Conservation (phyloP, 345 rosid genomes). For the Hibiscus trionum region DNA sequence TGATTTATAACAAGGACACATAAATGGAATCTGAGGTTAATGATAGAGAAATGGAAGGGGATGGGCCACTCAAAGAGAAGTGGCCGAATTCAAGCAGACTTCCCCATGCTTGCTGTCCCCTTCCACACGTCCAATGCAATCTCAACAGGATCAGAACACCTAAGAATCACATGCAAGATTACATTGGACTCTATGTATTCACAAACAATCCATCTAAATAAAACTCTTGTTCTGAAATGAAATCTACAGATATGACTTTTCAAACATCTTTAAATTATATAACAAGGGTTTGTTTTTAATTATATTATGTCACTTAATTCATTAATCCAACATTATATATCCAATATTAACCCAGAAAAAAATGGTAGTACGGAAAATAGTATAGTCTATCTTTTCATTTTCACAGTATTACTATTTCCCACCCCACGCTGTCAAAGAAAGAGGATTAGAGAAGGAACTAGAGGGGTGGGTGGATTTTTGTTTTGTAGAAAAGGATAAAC, state of each 20-base stretch:
- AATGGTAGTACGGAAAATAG: too few relatives aligned
- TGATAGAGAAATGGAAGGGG: neutral
- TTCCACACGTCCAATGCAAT: too few relatives aligned
- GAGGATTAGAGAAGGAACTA: slow-evolving; percentile 29
- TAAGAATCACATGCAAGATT: too few relatives aligned
- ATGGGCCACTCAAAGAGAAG: slow-evolving; percentile 17
- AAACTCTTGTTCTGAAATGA: too few relatives aligned
- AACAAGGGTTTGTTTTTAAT: neutral
- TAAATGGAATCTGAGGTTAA: slow-evolving; percentile 33
- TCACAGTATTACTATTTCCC: slow-evolving; percentile 8
- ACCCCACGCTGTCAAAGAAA: slow-evolving; percentile 29
- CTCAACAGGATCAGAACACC: too few relatives aligned
- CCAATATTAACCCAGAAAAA: too few relatives aligned
- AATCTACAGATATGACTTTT: neutral
- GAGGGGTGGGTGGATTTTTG: slow-evolving; percentile 30
- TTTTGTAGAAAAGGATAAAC: slow-evolving; percentile 18
- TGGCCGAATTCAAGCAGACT: slow-evolving; percentile 21
- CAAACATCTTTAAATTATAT: neutral
- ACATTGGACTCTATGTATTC: too few relatives aligned
- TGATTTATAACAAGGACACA: slow-evolving; percentile 13
- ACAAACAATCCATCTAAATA: too few relatives aligned
- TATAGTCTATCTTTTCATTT: neutral
- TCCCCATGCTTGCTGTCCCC: too few relatives aligned
- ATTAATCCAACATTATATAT: too few relatives aligned
- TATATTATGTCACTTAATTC: too few relatives aligned